These are phyloP conservation scores for Termitomyces sp. DNA, from an alignment of 768 basidiomycete genomes.

Conservation along the genomic window DNA sequence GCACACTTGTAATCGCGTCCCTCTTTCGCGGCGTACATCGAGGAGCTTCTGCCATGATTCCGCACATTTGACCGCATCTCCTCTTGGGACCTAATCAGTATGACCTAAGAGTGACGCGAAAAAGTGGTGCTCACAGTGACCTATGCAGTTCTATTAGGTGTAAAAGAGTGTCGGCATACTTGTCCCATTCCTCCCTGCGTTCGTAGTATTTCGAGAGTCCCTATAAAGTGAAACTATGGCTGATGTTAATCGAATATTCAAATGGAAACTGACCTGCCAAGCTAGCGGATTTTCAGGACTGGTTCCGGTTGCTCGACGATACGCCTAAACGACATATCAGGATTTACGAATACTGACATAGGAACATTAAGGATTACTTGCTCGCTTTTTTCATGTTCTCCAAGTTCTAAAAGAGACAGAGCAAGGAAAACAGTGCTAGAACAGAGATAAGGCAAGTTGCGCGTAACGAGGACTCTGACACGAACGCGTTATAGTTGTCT, in stretches of 20 bases:
- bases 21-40: constrained; percentile 52
- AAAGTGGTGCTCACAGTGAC: constrained; percentile 40
- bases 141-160: constrained; percentile 53
- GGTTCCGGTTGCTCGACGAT: constrained; percentile 68
- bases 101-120: neutral
- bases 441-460: neutral
- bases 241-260: neutral
- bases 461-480: constrained; percentile 10
- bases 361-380: constrained; percentile 50
- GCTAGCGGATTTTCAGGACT: constrained; percentile 70
- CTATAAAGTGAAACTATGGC: constrained; percentile 27
- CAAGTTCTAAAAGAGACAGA: constrained; percentile 71
- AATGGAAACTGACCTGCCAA: constrained; percentile 62
- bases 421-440: constrained; percentile 81
- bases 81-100: constrained; percentile 30
- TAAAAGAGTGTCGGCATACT: constrained; percentile 46
- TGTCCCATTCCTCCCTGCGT: constrained; percentile 49
- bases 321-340: constrained; percentile 45
- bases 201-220: constrained; percentile 74
- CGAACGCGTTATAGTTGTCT: constrained; percentile 85
- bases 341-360: neutral
- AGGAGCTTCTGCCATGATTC: constrained; percentile 77
- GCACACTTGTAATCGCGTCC: constrained; percentile 42
- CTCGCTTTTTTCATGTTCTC: constrained; percentile 70
- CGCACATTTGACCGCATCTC: constrained; percentile 75